Evolutionary conservation across 192 early-diverging fungal species (phyloP).

Genomic region (Entomortierella chlamydospora): DNA sequence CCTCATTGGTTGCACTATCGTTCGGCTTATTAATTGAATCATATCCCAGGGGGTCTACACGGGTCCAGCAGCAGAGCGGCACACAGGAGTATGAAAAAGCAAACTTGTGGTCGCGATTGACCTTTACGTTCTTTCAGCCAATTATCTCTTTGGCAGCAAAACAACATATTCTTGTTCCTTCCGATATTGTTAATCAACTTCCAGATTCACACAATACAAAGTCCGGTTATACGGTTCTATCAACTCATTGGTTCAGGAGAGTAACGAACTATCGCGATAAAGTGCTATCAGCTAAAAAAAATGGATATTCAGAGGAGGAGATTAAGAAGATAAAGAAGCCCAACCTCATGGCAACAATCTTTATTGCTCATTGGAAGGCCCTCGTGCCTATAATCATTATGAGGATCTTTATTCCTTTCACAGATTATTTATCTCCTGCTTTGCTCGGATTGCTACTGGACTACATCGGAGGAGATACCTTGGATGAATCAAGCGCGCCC

Average conservation of each 20-base stretch:
- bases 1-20: conserved; percentile 3
- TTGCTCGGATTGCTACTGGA: conserved; percentile 32
- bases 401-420: conserved; percentile 9
- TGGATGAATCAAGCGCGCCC: not conserved
- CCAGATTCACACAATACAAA: conserved; percentile 28
- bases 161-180: conserved; percentile 17
- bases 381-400: conserved; percentile 15
- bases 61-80: conserved; percentile 18
- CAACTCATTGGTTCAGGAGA: conserved; percentile 9
- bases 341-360: conserved; percentile 13
- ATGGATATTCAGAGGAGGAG: not conserved
- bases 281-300: not conserved
- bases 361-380: conserved; percentile 16
- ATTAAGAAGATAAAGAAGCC: conserved; percentile 20
- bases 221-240: conserved; percentile 10
- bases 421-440: conserved; percentile 18
- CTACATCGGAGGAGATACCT: conserved; percentile 14
- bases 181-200: conserved; percentile 29
- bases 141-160: conserved; percentile 37
- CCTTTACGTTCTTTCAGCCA: conserved; percentile 31
- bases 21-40: conserved; percentile 23
- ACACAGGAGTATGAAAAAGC: conserved; percentile 30
- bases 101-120: conserved; percentile 21
- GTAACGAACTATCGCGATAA: conserved; percentile 8
- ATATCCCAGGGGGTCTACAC: conserved; percentile 37